Percentiles rank a stretch among this genome's conserved stretches.
phyloP scores from a whole-genome alignment of 306 rosid genomes.

The Vigna mungo region DNA sequence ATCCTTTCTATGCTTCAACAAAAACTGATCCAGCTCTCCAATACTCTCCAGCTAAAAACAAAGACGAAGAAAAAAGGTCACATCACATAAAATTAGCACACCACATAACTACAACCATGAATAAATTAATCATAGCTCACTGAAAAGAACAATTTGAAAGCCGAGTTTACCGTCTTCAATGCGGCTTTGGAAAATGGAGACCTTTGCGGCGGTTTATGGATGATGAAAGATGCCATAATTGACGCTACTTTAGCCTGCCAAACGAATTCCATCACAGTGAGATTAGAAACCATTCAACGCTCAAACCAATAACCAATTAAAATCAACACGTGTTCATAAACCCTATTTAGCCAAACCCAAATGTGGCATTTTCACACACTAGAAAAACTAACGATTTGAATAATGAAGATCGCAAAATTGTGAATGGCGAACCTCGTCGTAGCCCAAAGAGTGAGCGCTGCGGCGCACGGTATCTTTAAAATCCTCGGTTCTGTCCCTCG shows the following conservation, averaged over 20 bases:
- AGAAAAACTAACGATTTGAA: neutral
- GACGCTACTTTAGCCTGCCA: constrained; percentile 86
- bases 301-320: neutral
- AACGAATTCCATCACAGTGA: constrained; percentile 23
- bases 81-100: constrained; percentile 10
- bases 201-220: constrained; percentile 80
- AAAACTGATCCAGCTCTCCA: constrained; percentile 76
- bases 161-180: constrained; percentile 71
- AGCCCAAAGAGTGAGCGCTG: constrained; percentile 71
- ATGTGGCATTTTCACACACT: neutral
- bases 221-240: constrained; percentile 85
- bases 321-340: neutral
- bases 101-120: constrained; percentile 19
- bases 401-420: neutral
- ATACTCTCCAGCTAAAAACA: constrained; percentile 81
- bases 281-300: neutral
- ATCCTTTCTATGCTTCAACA: constrained; percentile 91
- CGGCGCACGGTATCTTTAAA: constrained; percentile 91
- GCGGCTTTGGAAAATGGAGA: constrained; percentile 82
- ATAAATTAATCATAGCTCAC: neutral
- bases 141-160: constrained; percentile 11
- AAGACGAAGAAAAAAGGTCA: constrained; percentile 23
- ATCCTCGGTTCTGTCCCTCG: constrained; percentile 88
- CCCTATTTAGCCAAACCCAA: constrained; percentile 1
- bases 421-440: constrained; percentile 67